Evolutionary conservation across 768 basidiomycete genomes (phyloP).

Genomic region (Hygrophorus pudorinus): DNA sequence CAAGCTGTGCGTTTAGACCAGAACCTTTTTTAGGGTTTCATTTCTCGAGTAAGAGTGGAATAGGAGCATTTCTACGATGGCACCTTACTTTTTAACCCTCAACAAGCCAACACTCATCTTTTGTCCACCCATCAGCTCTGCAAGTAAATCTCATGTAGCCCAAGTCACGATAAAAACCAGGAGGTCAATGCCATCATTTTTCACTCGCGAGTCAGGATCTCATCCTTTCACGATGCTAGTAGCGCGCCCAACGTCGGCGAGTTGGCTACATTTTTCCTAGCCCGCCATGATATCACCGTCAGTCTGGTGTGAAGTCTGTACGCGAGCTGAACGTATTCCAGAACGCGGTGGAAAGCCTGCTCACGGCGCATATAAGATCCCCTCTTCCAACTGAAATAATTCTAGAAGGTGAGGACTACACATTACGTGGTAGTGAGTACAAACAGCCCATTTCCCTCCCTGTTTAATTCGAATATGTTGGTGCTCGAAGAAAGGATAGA

Average conservation of each 20-base stretch:
- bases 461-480: neutral
- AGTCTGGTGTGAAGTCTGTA: constrained; percentile 6
- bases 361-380: constrained; percentile 20
- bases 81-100: constrained; percentile 21
- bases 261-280: constrained; percentile 18
- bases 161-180: constrained; percentile 25
- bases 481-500: constrained; percentile 15
- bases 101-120: constrained; percentile 24
- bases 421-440: constrained; percentile 21
- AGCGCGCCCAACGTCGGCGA: constrained; percentile 16
- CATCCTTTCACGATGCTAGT: neutral
- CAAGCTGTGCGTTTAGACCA: neutral
- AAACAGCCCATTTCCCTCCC: neutral
- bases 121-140: constrained; percentile 16
- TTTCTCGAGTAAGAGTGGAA: neutral
- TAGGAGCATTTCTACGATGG: neutral
- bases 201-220: neutral
- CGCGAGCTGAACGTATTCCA: constrained; percentile 5
- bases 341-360: constrained; percentile 24
- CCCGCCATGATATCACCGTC: constrained; percentile 28
- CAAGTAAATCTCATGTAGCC: constrained; percentile 13
- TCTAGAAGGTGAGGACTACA: constrained; percentile 21
- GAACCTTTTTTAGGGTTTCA: neutral
- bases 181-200: constrained; percentile 11
- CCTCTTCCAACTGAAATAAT: constrained; percentile 19